These are phyloP conservation scores for Coelastrella sp. DNA, from an alignment of 139 green algal genomes.

Conservation along the genomic window DNA sequence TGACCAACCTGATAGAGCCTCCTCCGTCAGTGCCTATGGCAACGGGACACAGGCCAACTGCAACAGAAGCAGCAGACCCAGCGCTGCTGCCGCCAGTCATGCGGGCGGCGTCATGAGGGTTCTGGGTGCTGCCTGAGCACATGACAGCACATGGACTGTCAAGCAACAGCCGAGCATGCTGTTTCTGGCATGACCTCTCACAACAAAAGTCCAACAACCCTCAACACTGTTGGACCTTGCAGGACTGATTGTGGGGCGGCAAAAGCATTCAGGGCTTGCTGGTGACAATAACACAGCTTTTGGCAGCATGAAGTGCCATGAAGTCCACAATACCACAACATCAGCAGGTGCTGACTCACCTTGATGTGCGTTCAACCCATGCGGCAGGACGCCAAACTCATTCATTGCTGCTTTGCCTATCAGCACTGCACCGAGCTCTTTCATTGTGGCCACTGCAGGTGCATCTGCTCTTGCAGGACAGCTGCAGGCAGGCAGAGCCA, in stretches of 20 bases:
- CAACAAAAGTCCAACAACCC: too few species aligned
- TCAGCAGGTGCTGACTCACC: neutral
- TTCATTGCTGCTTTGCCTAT: constrained; percentile 83
- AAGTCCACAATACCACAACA: too few species aligned
- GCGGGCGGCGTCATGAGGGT: constrained; percentile 11
- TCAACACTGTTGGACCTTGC: too few species aligned
- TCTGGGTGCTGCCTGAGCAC: neutral
- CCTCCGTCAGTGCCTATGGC: constrained; percentile 77
- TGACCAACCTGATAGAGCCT: constrained; percentile 5
- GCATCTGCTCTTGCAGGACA: constrained; percentile 41
- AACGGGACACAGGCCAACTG: constrained; percentile 78
- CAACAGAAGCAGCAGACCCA: constrained; percentile 77
- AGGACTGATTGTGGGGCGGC: too few species aligned
- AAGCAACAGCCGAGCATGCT: too few species aligned
- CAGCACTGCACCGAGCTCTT: constrained; percentile 72
- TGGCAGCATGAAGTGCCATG: too few species aligned
- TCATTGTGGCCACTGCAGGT: constrained; percentile 62
- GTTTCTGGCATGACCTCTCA: too few species aligned
- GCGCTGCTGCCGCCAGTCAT: constrained; percentile 53
- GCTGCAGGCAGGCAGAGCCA: constrained; percentile 17
- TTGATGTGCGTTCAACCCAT: constrained; percentile 5
- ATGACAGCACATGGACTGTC: neutral
- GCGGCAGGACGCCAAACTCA: constrained; percentile 67
- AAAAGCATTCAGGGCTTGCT: too few species aligned
- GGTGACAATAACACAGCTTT: too few species aligned